Evolutionary conservation across 371 early-diverging fungal species (phyloP), one percentile per base, ranked within the genome.

Genomic region (Quaeritorhiza haematococci): DNA sequence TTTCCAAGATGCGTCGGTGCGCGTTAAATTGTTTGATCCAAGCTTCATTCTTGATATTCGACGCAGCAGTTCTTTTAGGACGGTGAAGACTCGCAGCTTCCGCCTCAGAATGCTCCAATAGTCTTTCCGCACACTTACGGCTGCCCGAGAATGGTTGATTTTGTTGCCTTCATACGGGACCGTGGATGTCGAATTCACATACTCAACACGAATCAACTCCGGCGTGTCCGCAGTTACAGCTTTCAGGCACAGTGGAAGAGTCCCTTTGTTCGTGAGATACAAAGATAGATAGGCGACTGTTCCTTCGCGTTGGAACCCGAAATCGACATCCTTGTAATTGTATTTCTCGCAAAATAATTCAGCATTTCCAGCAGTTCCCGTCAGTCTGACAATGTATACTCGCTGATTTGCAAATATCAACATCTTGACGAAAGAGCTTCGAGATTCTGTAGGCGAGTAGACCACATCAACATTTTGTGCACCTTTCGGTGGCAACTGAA

Each of bases 201-300:
- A 78, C 49, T 77, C 74, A 10, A 81, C 26, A 45, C 71, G 66
- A 21, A 78, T 55, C 26, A 75, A 48, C 2, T 75, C 71, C 15
- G 74, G 70, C 13, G 52, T 55, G 10, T 66, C 62, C 1, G 77
- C 66, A 0, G 72, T 63, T 4, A 80, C 57, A 3, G 67, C 66
- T 35, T 67, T 73, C 27, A 82, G 46, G 7, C 55, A 54, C 28
- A 82, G 59, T 19, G 82, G 78, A 21, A 82, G 58, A 1, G 82
- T 76, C 0, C 82, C 82, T 42, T 72, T 74, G 63, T 82, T 82
- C 3, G 77, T 78, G 15, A 80, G 24, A 48, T 76, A 72, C 4
- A 80, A 26, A 2, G 68, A 66, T 17, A 74, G 53, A 69, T 67
- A 82, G 5, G 74, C 75, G 23, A 82, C 66, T 19, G 70, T 71